A percentile compares a stretch with the other conserved stretches of the same genome.
Conservation (phyloP, 2,329 filamentous ascomycete genomes). For the Calonectria hongkongensis region DNA sequence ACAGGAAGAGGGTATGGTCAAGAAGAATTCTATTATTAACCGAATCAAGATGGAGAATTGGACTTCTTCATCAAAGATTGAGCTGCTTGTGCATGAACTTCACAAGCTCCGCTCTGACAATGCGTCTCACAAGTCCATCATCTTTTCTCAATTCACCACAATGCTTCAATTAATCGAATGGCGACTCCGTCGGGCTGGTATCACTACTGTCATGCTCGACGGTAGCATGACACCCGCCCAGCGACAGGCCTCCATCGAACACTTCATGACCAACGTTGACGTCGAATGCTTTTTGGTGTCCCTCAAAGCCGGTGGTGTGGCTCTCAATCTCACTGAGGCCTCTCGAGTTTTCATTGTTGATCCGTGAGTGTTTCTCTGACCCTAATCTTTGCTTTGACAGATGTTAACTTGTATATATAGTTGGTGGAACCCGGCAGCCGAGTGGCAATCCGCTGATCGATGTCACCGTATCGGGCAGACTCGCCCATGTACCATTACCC, state of each 20-base stretch:
- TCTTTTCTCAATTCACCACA: conserved; percentile 97
- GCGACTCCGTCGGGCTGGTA: conserved; percentile 95
- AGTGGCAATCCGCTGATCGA: conserved; percentile 97
- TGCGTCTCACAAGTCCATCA: conserved; percentile 95
- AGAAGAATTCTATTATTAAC: conserved; percentile 98
- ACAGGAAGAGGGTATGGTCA: conserved; percentile 89
- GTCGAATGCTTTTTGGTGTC: conserved; percentile 98
- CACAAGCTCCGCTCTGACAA: conserved; percentile 95
- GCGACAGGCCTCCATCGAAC: conserved; percentile 93
- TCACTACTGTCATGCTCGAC: conserved; percentile 98
- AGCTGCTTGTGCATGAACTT: conserved; percentile 94
- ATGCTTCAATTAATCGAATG: conserved; percentile 99
- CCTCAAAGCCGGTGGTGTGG: conserved; percentile 95
- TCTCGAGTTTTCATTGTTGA: conserved; percentile 97
- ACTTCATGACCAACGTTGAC: conserved; percentile 96
- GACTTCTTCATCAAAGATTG: conserved; percentile 98
- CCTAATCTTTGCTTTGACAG: neutral
- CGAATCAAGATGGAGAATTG: conserved; percentile 99
- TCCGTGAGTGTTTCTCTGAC: conserved; percentile 78
- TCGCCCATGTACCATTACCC: conserved; percentile 93
- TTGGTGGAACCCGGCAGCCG: conserved; percentile 99
- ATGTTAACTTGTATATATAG: conserved; percentile 66
- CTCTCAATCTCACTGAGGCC: conserved; percentile 95
- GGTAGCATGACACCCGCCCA: conserved; percentile 97
- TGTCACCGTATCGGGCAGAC: conserved; percentile 97